Evolutionary conservation across 768 basidiomycete genomes (phyloP), one percentile per base, ranked within the genome.

Genomic region (Russula earlei): DNA sequence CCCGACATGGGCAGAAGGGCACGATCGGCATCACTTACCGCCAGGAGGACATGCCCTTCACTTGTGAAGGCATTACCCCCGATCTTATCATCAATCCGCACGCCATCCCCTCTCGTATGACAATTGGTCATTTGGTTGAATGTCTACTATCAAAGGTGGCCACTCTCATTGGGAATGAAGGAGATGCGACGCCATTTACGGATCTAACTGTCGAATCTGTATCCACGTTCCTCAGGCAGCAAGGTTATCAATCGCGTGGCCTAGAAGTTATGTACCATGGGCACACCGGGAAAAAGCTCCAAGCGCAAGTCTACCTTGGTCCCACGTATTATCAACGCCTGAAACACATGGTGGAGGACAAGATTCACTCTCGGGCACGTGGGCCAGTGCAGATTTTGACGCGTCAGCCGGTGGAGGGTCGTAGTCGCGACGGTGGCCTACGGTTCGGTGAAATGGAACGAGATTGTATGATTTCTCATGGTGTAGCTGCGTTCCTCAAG

Each of bases 401-500:
- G 31, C 75, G 96, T 47, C 96, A 99, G 67, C 96, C 96, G 12
- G 96, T 99, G 15, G 96, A 99, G 68, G 96, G 96, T 80, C 81
- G 96, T 71, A 92, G 89, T 80, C 82, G 96, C 73, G 96, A 98
- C 67, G 96, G 96, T 76, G 96, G 96, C 70, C 74, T 99, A 61
- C 92, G 96, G 66, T 99, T 99, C 77, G 96, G 96, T 77, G 96
- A 99, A 79, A 99, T 99, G 96, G 96, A 99, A 68, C 90, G 92
- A 69, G 95, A 97, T 81, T 98, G 96, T 70, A 99, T 99, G 96
- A 95, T 99, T 59, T 96, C 96, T 22, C 96, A 99, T 74, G 96
- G 96, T 68, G 93, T 98, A 61, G 95, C 96, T 44, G 91, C 83
- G 2, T 98, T 98, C 83, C 71, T 98, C 71, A 97, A 97, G 73